Conservation (phyloP, 1,139 yeast genomes). For the Geotrichum restrictum region DNA sequence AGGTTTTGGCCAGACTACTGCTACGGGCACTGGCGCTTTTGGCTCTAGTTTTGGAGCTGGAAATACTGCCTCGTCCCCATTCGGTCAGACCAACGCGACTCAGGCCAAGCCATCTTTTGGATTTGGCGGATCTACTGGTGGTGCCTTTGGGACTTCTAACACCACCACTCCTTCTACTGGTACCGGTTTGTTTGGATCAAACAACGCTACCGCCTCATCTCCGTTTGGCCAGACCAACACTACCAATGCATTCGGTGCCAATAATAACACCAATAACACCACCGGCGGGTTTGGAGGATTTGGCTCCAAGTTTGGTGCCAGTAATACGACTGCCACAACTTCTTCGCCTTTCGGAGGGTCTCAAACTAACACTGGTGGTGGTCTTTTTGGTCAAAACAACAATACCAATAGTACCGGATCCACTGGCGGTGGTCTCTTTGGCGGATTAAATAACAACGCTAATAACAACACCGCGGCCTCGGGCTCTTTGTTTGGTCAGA, state of each 20-base stretch:
- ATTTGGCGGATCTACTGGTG: constrained; percentile 7
- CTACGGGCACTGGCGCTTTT: constrained; percentile 26
- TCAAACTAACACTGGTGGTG: constrained; percentile 21
- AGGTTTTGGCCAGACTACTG: constrained; percentile 27
- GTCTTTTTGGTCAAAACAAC: constrained; percentile 20
- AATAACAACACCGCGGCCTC: constrained; percentile 20
- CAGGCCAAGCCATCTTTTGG: constrained; percentile 1
- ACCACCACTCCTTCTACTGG: constrained; percentile 15
- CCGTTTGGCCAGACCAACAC: constrained; percentile 17
- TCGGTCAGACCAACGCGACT: constrained; percentile 12
- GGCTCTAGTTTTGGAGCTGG: constrained; percentile 24
- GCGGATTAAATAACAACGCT: constrained; percentile 21
- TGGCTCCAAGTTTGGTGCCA: constrained; percentile 6
- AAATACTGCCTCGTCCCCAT: constrained; percentile 4
- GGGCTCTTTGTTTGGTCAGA: constrained; percentile 32
- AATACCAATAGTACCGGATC: constrained; percentile 26
- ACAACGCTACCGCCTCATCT: constrained; percentile 7
- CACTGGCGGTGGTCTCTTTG: constrained; percentile 26
- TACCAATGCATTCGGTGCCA: constrained; percentile 22
- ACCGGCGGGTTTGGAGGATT: constrained; percentile 7
- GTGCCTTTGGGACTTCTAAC: constrained; percentile 6
- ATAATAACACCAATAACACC: constrained; percentile 12
- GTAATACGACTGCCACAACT: constrained; percentile 4
- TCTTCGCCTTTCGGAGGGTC: constrained; percentile 26
- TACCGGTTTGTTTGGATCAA: constrained; percentile 2